phyloP scores from a whole-genome alignment of 1,284 basidiomycete species.

The Sporisorium exsertum region DNA sequence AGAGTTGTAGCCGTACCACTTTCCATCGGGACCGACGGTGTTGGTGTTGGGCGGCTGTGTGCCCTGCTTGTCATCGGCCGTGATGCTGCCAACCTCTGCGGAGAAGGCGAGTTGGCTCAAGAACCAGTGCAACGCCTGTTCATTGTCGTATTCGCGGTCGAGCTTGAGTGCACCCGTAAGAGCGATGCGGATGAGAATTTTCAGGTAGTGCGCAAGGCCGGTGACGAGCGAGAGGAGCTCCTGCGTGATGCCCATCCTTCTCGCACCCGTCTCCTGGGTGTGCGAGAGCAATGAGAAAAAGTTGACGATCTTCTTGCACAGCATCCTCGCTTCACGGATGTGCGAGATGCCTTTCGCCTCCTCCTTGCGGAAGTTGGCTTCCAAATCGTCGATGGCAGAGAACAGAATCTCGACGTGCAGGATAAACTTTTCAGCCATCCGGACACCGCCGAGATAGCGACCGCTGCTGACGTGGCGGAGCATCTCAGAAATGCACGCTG shows the following conservation, averaged over 20 bases:
- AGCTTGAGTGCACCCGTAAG: slow-evolving; percentile 94
- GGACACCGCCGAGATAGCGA: slow-evolving; percentile 93
- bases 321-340: slow-evolving; percentile 95
- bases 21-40: slow-evolving; percentile 45
- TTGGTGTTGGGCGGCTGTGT: slow-evolving; percentile 49
- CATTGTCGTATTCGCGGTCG: slow-evolving; percentile 86
- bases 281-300: slow-evolving; percentile 97
- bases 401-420: slow-evolving; percentile 98
- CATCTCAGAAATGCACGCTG: slow-evolving; percentile 99
- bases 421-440: slow-evolving; percentile 98
- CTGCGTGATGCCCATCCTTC: slow-evolving; percentile 94
- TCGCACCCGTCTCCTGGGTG: slow-evolving; percentile 88
- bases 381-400: slow-evolving; percentile 95
- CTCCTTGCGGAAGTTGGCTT: slow-evolving; percentile 85
- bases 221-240: slow-evolving; percentile 97
- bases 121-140: slow-evolving; percentile 87
- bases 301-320: slow-evolving; percentile 98
- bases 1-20: slow-evolving; percentile 64
- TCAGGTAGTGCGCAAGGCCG: slow-evolving; percentile 97
- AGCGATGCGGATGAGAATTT: slow-evolving; percentile 98
- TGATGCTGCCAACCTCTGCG: slow-evolving; percentile 71
- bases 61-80: slow-evolving; percentile 51
- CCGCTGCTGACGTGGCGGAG: slow-evolving; percentile 92
- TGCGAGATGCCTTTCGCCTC: slow-evolving; percentile 86
- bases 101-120: slow-evolving; percentile 91